Percentiles rank a stretch among this genome's conserved stretches.
These are phyloP conservation scores for Purshia tridentata DNA, from an alignment of 306 rosid genomes.

Conservation along the genomic window DNA sequence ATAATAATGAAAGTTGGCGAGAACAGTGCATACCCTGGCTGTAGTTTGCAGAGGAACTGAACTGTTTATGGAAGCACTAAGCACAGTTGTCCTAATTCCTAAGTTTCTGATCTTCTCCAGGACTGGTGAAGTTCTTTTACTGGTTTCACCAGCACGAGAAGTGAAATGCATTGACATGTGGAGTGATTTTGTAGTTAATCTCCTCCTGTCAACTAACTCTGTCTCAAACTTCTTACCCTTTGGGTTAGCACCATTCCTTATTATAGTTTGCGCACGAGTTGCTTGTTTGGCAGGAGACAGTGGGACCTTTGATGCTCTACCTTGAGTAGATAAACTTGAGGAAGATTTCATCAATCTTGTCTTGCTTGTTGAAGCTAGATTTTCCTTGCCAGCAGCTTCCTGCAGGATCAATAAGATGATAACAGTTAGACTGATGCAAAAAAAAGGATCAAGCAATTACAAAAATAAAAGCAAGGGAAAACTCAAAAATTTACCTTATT, in stretches of 20 bases:
- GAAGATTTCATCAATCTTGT: conserved; percentile 39
- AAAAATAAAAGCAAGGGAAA: conserved; percentile 13
- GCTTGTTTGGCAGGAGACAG: conserved; percentile 34
- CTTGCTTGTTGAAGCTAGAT: conserved; percentile 38
- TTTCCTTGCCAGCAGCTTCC: conserved; percentile 34
- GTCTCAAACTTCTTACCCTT: conserved; percentile 40
- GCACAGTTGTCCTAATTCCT: conserved; percentile 23
- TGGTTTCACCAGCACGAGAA: conserved; percentile 36
- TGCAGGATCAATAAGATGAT: conserved; percentile 35
- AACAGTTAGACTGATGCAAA: neutral
- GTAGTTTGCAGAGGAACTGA: conserved; percentile 29
- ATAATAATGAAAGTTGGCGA: neutral
- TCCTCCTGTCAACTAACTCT: conserved; percentile 38
- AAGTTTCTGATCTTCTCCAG: conserved; percentile 36
- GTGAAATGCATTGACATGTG: conserved; percentile 53
- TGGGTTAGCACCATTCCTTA: conserved; percentile 28
- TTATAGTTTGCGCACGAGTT: conserved; percentile 17
- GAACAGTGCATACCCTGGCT: conserved; percentile 42
- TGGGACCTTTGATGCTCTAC: conserved; percentile 28
- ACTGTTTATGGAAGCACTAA: conserved; percentile 29
- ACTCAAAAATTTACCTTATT: conserved; percentile 37
- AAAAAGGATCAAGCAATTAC: conserved; percentile 5
- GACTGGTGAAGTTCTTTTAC: conserved; percentile 36
- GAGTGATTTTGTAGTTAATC: conserved; percentile 37
- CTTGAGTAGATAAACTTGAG: conserved; percentile 33